Conservation (phyloP, 2,329 filamentous ascomycete genomes). For the Penicillium sumatraense region DNA sequence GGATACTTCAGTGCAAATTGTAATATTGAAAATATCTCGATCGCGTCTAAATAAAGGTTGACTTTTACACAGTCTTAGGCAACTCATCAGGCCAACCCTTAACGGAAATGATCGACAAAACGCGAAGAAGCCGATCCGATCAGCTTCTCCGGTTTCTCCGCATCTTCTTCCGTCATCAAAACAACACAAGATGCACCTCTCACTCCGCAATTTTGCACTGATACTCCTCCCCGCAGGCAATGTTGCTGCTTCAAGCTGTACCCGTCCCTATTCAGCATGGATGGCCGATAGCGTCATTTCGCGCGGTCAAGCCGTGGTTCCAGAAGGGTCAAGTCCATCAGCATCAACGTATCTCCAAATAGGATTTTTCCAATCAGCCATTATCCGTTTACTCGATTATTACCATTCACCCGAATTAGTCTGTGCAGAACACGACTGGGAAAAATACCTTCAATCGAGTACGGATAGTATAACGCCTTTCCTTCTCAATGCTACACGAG, state of each 20-base stretch:
- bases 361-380: constrained; percentile 29
- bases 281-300: constrained; percentile 35
- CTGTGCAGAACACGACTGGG: constrained; percentile 21
- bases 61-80: too few relatives aligned
- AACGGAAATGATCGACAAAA: background rate
- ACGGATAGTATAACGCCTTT: constrained; percentile 22
- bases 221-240: background rate
- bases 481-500: constrained; percentile 23
- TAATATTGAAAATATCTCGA: too few relatives aligned
- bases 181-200: background rate
- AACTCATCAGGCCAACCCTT: too few relatives aligned
- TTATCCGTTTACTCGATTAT: constrained; percentile 21
- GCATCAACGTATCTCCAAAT: constrained; percentile 21
- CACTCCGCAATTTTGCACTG: background rate
- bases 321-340: constrained; percentile 11
- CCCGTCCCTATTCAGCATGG: constrained; percentile 28
- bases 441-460: constrained; percentile 22
- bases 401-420: constrained; percentile 5
- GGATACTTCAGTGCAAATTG: too few relatives aligned
- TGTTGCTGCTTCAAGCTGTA: background rate
- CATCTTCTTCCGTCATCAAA: background rate
- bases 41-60: too few relatives aligned
- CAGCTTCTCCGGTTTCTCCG: background rate
- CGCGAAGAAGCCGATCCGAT: background rate
- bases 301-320: constrained; percentile 26